Evolutionary conservation across 2,329 filamentous ascomycete species (phyloP).

Genomic region (Paraphoma sp.): DNA sequence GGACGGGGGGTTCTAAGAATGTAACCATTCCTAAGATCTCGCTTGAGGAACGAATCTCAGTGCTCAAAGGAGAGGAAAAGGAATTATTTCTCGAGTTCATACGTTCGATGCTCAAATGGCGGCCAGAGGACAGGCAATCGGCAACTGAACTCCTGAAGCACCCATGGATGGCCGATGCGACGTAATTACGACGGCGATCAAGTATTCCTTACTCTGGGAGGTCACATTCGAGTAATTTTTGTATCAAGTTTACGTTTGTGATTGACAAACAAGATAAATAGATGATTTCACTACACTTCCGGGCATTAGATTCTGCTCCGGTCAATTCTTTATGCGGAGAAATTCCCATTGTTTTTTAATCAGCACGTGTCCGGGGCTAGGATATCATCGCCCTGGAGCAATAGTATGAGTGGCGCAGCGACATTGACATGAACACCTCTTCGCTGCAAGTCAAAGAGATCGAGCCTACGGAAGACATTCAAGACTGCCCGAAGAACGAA

Average conservation of each 20-base stretch:
- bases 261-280: conserved; percentile 14
- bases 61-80: conserved; percentile 35
- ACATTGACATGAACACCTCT: conserved; percentile 12
- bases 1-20: conserved; percentile 20
- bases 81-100: conserved; percentile 43
- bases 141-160: conserved; percentile 30
- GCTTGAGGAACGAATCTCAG: conserved; percentile 20
- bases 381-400: conserved; percentile 14
- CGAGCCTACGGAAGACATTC: not conserved
- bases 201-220: conserved; percentile 24
- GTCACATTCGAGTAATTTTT: conserved; percentile 16
- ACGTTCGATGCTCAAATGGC: conserved; percentile 46
- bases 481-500: not conserved
- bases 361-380: conserved; percentile 15
- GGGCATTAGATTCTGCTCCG: conserved; percentile 18
- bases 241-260: conserved; percentile 8
- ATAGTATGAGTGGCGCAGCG: conserved; percentile 13
- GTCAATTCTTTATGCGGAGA: conserved; percentile 14
- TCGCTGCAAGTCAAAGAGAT: conserved; percentile 1
- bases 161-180: conserved; percentile 25
- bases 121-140: conserved; percentile 39
- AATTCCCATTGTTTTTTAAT: conserved; percentile 15
- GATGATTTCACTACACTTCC: conserved; percentile 18
- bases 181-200: conserved; percentile 25
- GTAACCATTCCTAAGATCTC: conserved; percentile 21